Conservation (phyloP, 2,329 filamentous ascomycete species). For the Cladophialophora yegresii region DNA sequence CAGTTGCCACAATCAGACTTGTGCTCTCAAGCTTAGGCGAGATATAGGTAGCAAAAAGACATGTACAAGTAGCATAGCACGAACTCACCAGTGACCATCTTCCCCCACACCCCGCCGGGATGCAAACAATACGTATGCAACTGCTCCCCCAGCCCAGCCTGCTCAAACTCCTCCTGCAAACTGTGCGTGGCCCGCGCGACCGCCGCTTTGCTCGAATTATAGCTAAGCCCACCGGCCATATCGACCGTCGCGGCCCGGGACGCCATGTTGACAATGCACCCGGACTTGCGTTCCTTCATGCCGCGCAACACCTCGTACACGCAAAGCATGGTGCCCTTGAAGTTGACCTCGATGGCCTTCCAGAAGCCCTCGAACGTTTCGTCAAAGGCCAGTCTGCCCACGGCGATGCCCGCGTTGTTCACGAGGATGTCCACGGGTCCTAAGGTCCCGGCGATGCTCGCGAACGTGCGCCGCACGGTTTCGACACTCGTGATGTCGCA, state of each 20-base stretch:
- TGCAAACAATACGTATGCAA: constrained; percentile 22
- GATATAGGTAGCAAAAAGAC: background rate
- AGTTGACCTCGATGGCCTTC: constrained; percentile 26
- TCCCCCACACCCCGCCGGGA: constrained; percentile 18
- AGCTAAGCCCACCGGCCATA: constrained; percentile 18
- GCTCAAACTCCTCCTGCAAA: constrained; percentile 25
- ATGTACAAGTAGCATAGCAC: background rate
- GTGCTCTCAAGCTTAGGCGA: too few species aligned
- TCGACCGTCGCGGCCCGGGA: constrained; percentile 27
- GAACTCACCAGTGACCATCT: constrained; percentile 18
- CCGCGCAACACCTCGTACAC: constrained; percentile 17
- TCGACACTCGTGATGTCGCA: constrained; percentile 37
- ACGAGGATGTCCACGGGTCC: constrained; percentile 34
- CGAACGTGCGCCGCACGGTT: constrained; percentile 22
- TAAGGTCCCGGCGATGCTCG: constrained; percentile 9
- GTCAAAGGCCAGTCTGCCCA: constrained; percentile 28
- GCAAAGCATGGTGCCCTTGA: constrained; percentile 24
- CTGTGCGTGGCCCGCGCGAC: constrained; percentile 19
- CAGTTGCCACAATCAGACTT: background rate
- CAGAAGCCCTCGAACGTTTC: constrained; percentile 25
- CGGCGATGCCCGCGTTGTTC: constrained; percentile 39
- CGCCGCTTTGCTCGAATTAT: constrained; percentile 25
- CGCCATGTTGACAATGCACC: constrained; percentile 26
- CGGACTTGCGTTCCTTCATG: constrained; percentile 18
- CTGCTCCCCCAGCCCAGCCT: constrained; percentile 13